A percentile compares a stretch with the other conserved stretches of the same genome.
Conservation (phyloP, 2,329 filamentous ascomycete species). For the Cadophora gregata region DNA sequence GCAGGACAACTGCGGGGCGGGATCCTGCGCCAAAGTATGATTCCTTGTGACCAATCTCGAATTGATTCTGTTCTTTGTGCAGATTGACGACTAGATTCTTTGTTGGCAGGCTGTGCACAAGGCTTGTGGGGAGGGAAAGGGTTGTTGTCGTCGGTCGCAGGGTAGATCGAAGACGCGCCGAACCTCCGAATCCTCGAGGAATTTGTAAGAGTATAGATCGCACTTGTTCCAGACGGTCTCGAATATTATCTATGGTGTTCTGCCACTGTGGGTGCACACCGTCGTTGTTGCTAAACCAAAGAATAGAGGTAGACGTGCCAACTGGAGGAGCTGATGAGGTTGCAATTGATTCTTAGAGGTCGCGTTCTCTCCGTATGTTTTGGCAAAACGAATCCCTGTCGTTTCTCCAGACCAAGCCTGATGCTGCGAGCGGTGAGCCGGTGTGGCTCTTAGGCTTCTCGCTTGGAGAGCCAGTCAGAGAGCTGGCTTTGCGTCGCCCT, state of each 20-base stretch:
- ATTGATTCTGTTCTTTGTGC: background rate
- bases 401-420: background rate
- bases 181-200: too few species aligned
- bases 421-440: conserved; percentile 5
- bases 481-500: background rate
- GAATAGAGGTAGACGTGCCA: background rate
- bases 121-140: background rate
- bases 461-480: background rate
- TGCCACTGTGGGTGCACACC: background rate
- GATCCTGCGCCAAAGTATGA: background rate
- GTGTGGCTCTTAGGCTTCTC: background rate
- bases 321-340: background rate
- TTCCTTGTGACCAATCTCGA: background rate
- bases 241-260: too few species aligned
- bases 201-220: background rate
- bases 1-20: background rate
- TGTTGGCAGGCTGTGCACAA: background rate
- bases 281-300: background rate
- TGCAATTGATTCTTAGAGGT: background rate
- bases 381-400: conserved; percentile 10
- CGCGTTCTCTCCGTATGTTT: conserved; percentile 4
- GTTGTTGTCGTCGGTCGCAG: conserved; percentile 12
- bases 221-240: background rate
- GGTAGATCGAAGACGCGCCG: conserved; percentile 14
- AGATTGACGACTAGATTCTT: background rate